Base-by-base conservation (phyloP, 805 yeast species). In the Trichomonascus vanleenenianus region DNA sequence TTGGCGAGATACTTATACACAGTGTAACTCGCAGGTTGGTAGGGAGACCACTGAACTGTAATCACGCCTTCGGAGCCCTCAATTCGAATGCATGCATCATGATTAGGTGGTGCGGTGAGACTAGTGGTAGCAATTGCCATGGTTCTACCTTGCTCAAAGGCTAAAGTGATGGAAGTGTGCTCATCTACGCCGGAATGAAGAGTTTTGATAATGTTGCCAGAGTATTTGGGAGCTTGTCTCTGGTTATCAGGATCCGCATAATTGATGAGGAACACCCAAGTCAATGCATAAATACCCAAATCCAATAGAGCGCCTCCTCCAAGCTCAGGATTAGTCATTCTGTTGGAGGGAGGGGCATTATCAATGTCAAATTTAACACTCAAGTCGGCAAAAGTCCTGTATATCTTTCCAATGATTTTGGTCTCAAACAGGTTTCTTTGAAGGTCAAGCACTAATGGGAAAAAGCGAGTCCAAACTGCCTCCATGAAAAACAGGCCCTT, bases 261-360 rank as follows among this genome's bases (percentile, higher is more conserved):
- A 33, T 46, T 48, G 12, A 50, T 36, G 16, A 53, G 19, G 40
- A 45, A 47, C 14, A 46, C 46, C 62, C 62, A 76, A 2, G 76
- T 75, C 41, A 75, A 50, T 3, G 75, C 60, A 50, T 78, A 78
- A 39, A 76, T 67, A 1, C 82, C 81, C 45, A 76, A 63, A 56
- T 78, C 83, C 51, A 76, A 66, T 38, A 76, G 55, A 1, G 79
- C 73, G 18, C 83, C 82, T 10, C 78, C 83, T 3, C 77, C 82
- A 41, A 74, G 65, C 16, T 60, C 57, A 3, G 67, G 71, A 55
- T 72, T 68, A 45, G 71, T 61, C 45, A 73, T 55, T 42, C 81
- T 57, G 1, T 68, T 62, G n/a, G 50, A 53, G 8, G 51, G 49
- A 2, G 70, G 67, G 36, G 64, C 47, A n/a, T n/a, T n/a, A 16